Percentiles rank a stretch among this genome's conserved stretches.
phyloP scores from a whole-genome alignment of 2,329 filamentous ascomycete genomes.

The Sodiomyces alkalinus region DNA sequence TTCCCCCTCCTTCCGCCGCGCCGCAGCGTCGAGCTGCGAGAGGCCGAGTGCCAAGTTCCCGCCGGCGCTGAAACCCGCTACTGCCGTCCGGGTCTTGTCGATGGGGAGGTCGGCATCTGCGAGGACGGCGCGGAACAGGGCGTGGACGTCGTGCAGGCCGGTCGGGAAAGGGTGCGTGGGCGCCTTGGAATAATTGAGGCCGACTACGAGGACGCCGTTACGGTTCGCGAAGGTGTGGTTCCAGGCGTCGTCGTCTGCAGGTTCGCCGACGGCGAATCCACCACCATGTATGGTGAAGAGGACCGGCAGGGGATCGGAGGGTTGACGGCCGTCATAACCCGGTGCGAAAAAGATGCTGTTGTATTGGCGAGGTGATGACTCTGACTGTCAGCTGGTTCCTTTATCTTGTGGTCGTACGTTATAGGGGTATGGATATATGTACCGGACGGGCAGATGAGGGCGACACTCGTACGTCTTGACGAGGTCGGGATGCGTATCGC shows the following conservation, averaged over 20 bases:
- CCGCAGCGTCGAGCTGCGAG: constrained; percentile 18
- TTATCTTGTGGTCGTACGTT: too few species aligned
- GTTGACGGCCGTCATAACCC: constrained; percentile 15
- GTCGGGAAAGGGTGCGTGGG: constrained; percentile 27
- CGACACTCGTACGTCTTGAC: constrained; percentile 8
- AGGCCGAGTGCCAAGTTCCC: constrained; percentile 29
- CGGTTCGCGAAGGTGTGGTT: constrained; percentile 24
- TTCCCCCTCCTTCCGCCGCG: neutral
- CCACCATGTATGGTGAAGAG: constrained; percentile 37
- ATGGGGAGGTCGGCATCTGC: constrained; percentile 28
- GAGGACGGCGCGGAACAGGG: constrained; percentile 24
- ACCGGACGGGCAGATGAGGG: constrained; percentile 6
- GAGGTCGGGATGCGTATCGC: constrained; percentile 5
- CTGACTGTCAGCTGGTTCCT: too few species aligned
- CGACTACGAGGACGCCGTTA: constrained; percentile 26
- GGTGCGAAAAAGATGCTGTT: constrained; percentile 25
- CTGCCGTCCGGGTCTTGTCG: constrained; percentile 22
- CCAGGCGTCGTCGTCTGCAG: constrained; percentile 29
- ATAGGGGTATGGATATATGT: too few species aligned
- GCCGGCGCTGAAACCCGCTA: constrained; percentile 35
- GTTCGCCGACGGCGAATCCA: constrained; percentile 28
- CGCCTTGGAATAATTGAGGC: constrained; percentile 32
- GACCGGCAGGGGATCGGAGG: constrained; percentile 20
- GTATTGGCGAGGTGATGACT: too few species aligned
- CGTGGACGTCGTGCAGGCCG: constrained; percentile 27